Percentiles rank a stretch among this genome's conserved stretches.
Conservation (phyloP, 1,139 yeast genomes). For the Pichia sp. region DNA sequence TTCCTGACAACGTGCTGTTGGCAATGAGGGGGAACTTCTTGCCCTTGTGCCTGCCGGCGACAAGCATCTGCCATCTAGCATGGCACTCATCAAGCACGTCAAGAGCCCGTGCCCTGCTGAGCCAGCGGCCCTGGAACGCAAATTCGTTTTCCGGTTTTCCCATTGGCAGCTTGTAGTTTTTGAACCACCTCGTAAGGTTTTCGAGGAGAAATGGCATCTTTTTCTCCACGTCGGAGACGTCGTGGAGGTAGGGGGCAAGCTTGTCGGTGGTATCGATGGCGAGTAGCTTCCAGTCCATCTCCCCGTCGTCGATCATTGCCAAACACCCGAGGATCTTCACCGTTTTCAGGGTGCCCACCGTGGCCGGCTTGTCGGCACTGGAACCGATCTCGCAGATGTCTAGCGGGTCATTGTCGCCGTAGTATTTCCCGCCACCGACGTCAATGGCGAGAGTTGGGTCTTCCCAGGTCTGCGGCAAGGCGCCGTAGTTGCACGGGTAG, state of each 20-base stretch:
- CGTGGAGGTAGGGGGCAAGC: constrained; percentile 67
- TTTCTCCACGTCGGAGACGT: constrained; percentile 75
- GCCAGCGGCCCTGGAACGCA: constrained; percentile 55
- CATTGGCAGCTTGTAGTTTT: constrained; percentile 90
- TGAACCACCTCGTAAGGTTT: constrained; percentile 89
- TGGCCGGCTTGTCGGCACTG: constrained; percentile 41
- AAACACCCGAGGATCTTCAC: constrained; percentile 90
- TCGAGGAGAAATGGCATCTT: constrained; percentile 82
- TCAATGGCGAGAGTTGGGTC: constrained; percentile 39
- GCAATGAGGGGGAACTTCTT: constrained; percentile 35
- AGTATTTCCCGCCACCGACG: constrained; percentile 27
- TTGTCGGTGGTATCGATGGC: constrained; percentile 83
- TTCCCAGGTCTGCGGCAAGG: constrained; percentile 99
- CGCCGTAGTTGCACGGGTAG: constrained; percentile 94
- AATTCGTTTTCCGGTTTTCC: constrained; percentile 87
- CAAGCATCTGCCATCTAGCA: constrained; percentile 70
- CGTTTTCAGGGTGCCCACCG: constrained; percentile 68
- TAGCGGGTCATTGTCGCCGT: constrained; percentile 94
- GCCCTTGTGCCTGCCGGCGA: constrained; percentile 42
- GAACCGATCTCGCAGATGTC: constrained; percentile 92
- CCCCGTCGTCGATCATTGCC: constrained; percentile 96
- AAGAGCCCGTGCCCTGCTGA: constrained; percentile 65
- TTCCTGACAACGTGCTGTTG: constrained; percentile 36
- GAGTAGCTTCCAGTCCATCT: constrained; percentile 94
- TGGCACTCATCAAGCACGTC: constrained; percentile 70